Base-by-base conservation (phyloP, 805 yeast species). In the Wickerhamomyces tratensis region DNA sequence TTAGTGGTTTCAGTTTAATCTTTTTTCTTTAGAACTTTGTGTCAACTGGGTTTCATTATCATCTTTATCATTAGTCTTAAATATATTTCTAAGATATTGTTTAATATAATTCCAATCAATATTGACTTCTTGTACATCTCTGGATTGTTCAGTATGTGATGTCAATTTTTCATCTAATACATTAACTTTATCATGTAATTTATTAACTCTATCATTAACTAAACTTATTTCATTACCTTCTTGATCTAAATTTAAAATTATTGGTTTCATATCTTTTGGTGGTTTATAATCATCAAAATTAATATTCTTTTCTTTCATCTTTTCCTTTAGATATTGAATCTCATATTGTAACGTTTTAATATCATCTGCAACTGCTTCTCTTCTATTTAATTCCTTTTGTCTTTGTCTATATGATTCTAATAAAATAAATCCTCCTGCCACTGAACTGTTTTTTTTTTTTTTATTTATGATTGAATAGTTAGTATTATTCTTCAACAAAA, bases 401-500 rank as follows among this genome's bases (percentile, higher is more conserved):
- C 86, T 67, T 38, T 83, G 76, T 50, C 91, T 70, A 52, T 72
- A 68, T 27, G 85, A 73, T 57, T 87, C 95, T 56, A 72, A 85
- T 11, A 86, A 54, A 10, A 87, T 78, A 42, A 84, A 69, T 1
- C 81, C 71, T 6, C 94, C 93, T 1, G 93, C 95, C 25, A 87
- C 91, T 27, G 81, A 65, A 51, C 43, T 41, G 4, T 7, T n/a
- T 7, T 31, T 11, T 27, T 7, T n/a, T 7, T 31, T 11, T 27
- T 27, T 2, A 27, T 27, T 7, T 7, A 27, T 20, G 20, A 20
- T 20, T 20, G 20, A 27, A 27, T 8, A 10, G 30, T 27, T 27
- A 27, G 30, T 27, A 27, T 13, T 26, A 31, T 30, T n/a, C n/a
- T 11, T 31, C 6, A 11, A 12, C 3, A 31, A 6, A 12, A 31